Evolutionary conservation across 306 rosid genomes (phyloP).

Genomic region (Styphnolobium japonicum): DNA sequence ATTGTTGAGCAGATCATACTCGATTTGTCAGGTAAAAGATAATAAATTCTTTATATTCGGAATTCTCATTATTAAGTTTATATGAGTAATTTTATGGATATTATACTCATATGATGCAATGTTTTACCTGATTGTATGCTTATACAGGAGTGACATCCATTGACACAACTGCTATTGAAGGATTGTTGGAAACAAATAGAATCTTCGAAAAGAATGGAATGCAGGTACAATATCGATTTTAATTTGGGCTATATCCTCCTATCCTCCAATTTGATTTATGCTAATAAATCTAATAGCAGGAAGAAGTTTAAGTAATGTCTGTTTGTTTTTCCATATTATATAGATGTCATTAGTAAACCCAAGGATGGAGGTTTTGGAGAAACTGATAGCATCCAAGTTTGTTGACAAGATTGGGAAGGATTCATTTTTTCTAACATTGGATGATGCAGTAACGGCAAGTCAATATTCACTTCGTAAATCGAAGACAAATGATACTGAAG

Average conservation of each 20-base stretch:
- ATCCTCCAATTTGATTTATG: neutral
- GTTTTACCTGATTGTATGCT: neutral
- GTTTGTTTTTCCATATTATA: neutral
- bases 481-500: slow-evolving; percentile 9
- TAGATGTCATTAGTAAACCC: slow-evolving; percentile 74
- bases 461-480: slow-evolving; percentile 36
- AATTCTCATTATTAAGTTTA: neutral
- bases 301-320: neutral
- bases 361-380: slow-evolving; percentile 77
- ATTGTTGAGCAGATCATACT: slow-evolving; percentile 50
- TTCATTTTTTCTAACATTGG: slow-evolving; percentile 45
- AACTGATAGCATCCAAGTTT: slow-evolving; percentile 53
- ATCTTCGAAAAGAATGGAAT: slow-evolving; percentile 36
- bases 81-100: neutral
- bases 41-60: neutral
- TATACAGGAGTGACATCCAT: slow-evolving; percentile 72
- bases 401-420: slow-evolving; percentile 66
- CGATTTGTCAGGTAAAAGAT: slow-evolving; percentile 63
- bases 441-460: slow-evolving; percentile 61
- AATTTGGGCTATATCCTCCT: neutral
- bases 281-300: neutral
- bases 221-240: slow-evolving; percentile 50
- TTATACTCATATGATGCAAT: too few species aligned
- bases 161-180: slow-evolving; percentile 70
- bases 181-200: slow-evolving; percentile 50